Percentiles rank a stretch among this genome's conserved stretches.
Evolutionary conservation across 2,329 filamentous ascomycete genomes (phyloP).

Genomic region (Sporothrix euskadiensis): DNA sequence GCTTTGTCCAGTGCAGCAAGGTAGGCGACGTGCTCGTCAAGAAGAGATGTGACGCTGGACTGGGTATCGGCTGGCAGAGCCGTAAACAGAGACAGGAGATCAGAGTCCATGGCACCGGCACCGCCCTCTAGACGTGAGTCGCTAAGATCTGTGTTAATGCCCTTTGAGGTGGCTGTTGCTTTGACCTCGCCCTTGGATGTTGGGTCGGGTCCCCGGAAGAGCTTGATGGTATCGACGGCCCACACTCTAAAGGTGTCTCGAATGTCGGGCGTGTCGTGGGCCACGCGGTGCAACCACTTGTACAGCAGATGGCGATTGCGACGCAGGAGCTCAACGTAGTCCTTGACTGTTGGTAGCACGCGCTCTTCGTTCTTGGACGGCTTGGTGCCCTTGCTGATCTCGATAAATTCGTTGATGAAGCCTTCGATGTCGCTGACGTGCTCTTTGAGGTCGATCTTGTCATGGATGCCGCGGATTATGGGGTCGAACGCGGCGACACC

Average conservation of each 20-base stretch:
- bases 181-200: not conserved
- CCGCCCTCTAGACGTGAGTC: slow-evolving; percentile 40
- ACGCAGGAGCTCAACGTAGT: slow-evolving; percentile 67
- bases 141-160: too few species aligned
- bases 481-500: slow-evolving; percentile 69
- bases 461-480: slow-evolving; percentile 70
- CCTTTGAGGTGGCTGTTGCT: too few species aligned
- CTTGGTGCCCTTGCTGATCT: slow-evolving; percentile 52
- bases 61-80: slow-evolving; percentile 52
- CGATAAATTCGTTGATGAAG: slow-evolving; percentile 72
- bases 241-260: slow-evolving; percentile 62
- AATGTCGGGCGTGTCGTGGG: slow-evolving; percentile 66
- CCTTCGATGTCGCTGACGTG: slow-evolving; percentile 66
- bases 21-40: slow-evolving; percentile 64
- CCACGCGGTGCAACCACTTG: slow-evolving; percentile 69
- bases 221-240: slow-evolving; percentile 56
- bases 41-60: slow-evolving; percentile 48
- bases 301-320: slow-evolving; percentile 65
- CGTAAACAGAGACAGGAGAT: slow-evolving; percentile 47
- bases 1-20: slow-evolving; percentile 55
- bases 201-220: slow-evolving; percentile 48
- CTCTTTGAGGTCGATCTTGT: slow-evolving; percentile 68
- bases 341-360: slow-evolving; percentile 63
- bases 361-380: slow-evolving; percentile 35
- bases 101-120: slow-evolving; percentile 42